These are phyloP conservation scores for Orbilia quercus DNA, from an alignment of 2,329 filamentous ascomycete species.

Conservation along the genomic window DNA sequence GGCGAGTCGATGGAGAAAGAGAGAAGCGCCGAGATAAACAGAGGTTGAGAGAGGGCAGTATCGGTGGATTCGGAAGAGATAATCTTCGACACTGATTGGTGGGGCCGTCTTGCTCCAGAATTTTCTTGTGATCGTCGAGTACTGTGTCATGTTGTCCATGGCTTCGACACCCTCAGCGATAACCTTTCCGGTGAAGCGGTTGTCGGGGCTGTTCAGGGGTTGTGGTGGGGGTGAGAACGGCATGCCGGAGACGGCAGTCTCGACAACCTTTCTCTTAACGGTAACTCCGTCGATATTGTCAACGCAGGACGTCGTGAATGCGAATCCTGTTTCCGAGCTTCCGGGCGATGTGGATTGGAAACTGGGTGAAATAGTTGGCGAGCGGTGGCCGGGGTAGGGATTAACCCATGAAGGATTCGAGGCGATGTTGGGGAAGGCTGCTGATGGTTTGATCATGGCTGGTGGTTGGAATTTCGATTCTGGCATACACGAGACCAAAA, in stretches of 20 bases:
- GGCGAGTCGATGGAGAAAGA: conserved; percentile 86
- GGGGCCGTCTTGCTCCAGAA: conserved; percentile 92
- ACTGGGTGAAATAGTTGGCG: conserved; percentile 35
- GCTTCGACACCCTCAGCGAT: conserved; percentile 78
- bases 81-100: conserved; percentile 83
- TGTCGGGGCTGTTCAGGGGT: conserved; percentile 58
- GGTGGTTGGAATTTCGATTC: conserved; percentile 50
- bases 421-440: conserved; percentile 48
- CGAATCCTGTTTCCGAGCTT: conserved; percentile 65
- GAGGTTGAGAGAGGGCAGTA: conserved; percentile 94
- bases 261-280: conserved; percentile 57
- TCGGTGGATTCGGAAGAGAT: conserved; percentile 80
- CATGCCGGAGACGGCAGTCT: conserved; percentile 54
- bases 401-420: conserved; percentile 54
- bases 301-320: conserved; percentile 57
- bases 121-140: conserved; percentile 85
- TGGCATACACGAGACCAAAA: conserved; percentile 75
- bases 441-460: conserved; percentile 33
- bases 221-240: conserved; percentile 46
- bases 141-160: conserved; percentile 74
- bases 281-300: conserved; percentile 58
- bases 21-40: conserved; percentile 88
- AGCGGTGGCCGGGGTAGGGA: conserved; percentile 42
- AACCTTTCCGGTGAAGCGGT: conserved; percentile 69
- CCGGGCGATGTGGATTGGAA: conserved; percentile 65